Evolutionary conservation across 768 basidiomycete species (phyloP).

Genomic region (Amanita rubescens): DNA sequence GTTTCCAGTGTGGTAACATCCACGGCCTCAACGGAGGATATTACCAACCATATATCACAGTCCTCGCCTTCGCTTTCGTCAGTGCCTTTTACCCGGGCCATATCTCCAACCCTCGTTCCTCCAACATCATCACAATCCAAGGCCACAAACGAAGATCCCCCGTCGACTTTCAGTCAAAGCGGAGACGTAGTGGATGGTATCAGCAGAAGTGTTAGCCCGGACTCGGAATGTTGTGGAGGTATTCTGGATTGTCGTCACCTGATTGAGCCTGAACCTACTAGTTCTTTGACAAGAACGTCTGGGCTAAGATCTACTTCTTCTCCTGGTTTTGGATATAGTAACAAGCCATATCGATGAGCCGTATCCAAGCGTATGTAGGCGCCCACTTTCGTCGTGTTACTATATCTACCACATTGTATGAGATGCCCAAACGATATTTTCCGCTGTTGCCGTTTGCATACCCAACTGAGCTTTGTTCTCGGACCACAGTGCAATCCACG

Average conservation of each 20-base stretch:
- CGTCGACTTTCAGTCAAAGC: background rate
- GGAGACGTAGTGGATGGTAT: conserved; percentile 5
- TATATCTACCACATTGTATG: background rate
- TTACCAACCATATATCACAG: background rate
- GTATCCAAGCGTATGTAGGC: no score
- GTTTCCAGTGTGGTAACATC: conserved; percentile 23
- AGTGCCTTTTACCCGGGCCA: no score
- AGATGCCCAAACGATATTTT: background rate
- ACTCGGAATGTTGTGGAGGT: conserved; percentile 45
- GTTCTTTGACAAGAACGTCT: conserved; percentile 17
- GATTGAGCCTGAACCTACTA: conserved; percentile 18
- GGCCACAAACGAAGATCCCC: background rate
- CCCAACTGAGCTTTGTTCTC: conserved; percentile 34
- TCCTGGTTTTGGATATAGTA: background rate
- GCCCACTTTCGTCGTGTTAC: no score
- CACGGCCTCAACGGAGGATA: conserved; percentile 11
- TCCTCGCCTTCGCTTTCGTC: conserved; percentile 3
- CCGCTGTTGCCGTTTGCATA: background rate
- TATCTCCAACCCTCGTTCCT: background rate
- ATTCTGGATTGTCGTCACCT: conserved; percentile 41
- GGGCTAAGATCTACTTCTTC: conserved; percentile 21
- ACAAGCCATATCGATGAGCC: background rate
- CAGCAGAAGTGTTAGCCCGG: conserved; percentile 25
- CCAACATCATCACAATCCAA: background rate
- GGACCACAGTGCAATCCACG: conserved; percentile 55